Evolutionary conservation across 352 stramenopile species (phyloP).

Genomic region (Elongisporangium senticosum): DNA sequence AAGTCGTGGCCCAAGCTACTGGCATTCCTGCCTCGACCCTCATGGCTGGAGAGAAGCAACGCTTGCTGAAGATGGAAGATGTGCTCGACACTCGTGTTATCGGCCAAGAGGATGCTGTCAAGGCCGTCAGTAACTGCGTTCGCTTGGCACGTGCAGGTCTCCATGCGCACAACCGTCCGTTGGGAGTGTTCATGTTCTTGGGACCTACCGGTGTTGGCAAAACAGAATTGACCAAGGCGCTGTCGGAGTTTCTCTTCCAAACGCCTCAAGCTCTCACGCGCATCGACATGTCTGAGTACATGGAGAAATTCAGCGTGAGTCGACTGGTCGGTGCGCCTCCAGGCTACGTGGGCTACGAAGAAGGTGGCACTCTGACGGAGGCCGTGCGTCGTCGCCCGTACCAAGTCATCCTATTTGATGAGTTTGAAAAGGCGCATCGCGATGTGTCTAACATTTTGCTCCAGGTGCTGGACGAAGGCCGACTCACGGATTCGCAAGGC

Average conservation of each 20-base stretch:
- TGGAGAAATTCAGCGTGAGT: constrained; percentile 94
- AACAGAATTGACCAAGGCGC: constrained; percentile 95
- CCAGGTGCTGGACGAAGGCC: constrained; percentile 83
- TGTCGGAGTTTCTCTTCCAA: constrained; percentile 96
- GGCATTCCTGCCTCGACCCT: constrained; percentile 94
- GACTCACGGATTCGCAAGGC: constrained; percentile 95
- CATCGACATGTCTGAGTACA: constrained; percentile 98
- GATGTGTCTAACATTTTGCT: constrained; percentile 97
- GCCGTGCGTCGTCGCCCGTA: constrained; percentile 93
- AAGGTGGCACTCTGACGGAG: constrained; percentile 95
- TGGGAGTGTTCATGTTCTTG: constrained; percentile 95
- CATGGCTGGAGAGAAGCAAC: constrained; percentile 93
- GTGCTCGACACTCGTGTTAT: constrained; percentile 90
- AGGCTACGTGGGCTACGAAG: constrained; percentile 93
- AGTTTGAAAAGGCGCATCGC: constrained; percentile 97
- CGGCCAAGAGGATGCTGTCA: constrained; percentile 88
- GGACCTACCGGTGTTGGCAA: constrained; percentile 93
- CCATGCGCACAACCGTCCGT: constrained; percentile 92
- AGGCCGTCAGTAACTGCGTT: constrained; percentile 88
- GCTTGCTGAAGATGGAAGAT: constrained; percentile 92
- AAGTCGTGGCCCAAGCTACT: constrained; percentile 86
- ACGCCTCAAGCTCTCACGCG: constrained; percentile 91
- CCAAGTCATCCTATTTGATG: constrained; percentile 95
- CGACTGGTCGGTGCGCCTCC: constrained; percentile 90
- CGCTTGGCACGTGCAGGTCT: constrained; percentile 91